phyloP scores from a whole-genome alignment of 768 basidiomycete genomes.

The Scleroderma citrinum region DNA sequence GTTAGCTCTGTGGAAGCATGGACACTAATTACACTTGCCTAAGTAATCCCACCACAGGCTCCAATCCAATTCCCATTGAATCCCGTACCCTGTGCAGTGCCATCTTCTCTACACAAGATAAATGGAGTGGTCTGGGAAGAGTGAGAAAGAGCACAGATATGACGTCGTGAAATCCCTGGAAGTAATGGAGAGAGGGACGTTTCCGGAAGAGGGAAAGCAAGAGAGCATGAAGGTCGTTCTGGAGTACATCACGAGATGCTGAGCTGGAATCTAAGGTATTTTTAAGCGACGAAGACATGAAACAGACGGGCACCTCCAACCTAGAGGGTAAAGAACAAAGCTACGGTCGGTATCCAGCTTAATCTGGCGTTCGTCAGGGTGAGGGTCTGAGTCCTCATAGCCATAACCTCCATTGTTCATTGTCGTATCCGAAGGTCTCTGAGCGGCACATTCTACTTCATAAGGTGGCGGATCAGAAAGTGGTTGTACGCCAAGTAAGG shows the following conservation, averaged over 20 bases:
- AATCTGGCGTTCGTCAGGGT: slow-evolving; percentile 84
- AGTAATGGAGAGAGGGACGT: slow-evolving; percentile 72
- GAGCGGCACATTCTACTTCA: slow-evolving; percentile 15
- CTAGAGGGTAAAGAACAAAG: slow-evolving; percentile 89
- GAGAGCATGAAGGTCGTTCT: slow-evolving; percentile 62
- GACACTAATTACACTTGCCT: slow-evolving; percentile 35
- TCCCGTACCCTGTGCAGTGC: slow-evolving; percentile 54
- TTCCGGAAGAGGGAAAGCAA: slow-evolving; percentile 72
- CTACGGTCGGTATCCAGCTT: slow-evolving; percentile 86
- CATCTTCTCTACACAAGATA: slow-evolving; percentile 42
- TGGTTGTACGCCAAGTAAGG: slow-evolving; percentile 34
- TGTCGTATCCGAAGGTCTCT: background rate
- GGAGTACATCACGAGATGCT: slow-evolving; percentile 43
- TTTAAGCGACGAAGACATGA: slow-evolving; percentile 7
- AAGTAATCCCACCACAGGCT: slow-evolving; percentile 78
- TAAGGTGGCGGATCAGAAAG: slow-evolving; percentile 29
- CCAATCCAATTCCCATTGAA: slow-evolving; percentile 81
- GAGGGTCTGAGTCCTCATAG: slow-evolving; percentile 25
- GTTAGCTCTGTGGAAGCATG: background rate
- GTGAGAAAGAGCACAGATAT: slow-evolving; percentile 79
- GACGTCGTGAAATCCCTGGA: slow-evolving; percentile 93
- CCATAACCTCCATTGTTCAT: background rate
- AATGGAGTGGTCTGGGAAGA: slow-evolving; percentile 52
- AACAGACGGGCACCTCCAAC: slow-evolving; percentile 34
- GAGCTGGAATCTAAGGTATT: slow-evolving; percentile 11